Percentiles rank a stretch among this genome's conserved stretches.
phyloP scores from a whole-genome alignment of 1,139 yeast genomes.

The Starmera stellimalicola region DNA sequence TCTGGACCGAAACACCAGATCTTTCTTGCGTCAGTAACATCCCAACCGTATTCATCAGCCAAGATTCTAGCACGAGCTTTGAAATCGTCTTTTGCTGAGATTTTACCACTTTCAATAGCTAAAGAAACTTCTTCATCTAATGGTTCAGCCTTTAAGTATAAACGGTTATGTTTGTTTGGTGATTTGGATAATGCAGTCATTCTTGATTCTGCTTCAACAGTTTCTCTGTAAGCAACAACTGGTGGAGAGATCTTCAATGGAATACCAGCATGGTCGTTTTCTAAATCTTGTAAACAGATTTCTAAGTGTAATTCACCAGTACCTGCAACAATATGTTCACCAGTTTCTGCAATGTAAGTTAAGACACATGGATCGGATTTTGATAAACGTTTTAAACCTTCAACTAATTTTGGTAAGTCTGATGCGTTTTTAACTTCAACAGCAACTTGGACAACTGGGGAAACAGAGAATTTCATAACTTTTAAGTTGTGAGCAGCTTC shows the following conservation, averaged over 20 bases:
- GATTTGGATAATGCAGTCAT: slow-evolving; percentile 97
- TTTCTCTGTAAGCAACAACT: slow-evolving; percentile 98
- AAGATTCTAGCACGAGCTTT: slow-evolving; percentile 98
- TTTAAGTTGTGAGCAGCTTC: slow-evolving; percentile 98
- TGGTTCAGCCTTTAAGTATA: slow-evolving; percentile 96
- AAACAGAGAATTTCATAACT: slow-evolving; percentile 99
- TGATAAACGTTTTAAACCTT: slow-evolving; percentile 99
- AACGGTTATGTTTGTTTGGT: slow-evolving; percentile 99
- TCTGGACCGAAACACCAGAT: slow-evolving; percentile 99
- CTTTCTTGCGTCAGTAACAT: slow-evolving; percentile 99
- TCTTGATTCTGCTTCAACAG: slow-evolving; percentile 88
- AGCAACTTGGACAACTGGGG: slow-evolving; percentile 99
- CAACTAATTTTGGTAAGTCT: slow-evolving; percentile 98
- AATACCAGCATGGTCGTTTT: slow-evolving; percentile 99
- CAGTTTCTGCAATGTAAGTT: slow-evolving; percentile 80
- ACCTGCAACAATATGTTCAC: slow-evolving; percentile 99
- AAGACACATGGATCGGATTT: slow-evolving; percentile 99
- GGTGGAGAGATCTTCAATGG: slow-evolving; percentile 98
- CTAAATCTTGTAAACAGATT: slow-evolving; percentile 92
- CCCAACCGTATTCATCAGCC: slow-evolving; percentile 99
- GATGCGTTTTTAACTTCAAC: slow-evolving; percentile 99
- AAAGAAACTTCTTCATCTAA: slow-evolving; percentile 84
- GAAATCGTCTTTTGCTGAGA: slow-evolving; percentile 96
- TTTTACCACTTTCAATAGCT: slow-evolving; percentile 90
- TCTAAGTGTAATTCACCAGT: slow-evolving; percentile 99